Evolutionary conservation across 768 basidiomycete species (phyloP).

Genomic region (Tylopilus cervinicoccineus): DNA sequence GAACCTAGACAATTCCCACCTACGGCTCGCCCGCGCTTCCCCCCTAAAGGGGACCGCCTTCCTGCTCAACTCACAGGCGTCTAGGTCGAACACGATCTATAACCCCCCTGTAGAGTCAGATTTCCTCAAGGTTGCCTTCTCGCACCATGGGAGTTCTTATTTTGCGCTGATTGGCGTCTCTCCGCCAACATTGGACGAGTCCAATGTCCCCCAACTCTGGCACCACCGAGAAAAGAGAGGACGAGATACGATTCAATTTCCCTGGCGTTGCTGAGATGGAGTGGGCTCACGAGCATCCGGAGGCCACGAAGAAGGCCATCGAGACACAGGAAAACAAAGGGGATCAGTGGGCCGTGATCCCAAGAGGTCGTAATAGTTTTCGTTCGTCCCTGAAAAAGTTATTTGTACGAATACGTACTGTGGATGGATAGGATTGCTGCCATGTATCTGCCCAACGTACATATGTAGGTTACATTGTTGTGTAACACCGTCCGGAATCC

Average conservation of each 20-base stretch:
- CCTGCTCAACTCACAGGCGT: too few species aligned
- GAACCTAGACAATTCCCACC: slow-evolving; percentile 8
- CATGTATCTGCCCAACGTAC: too few species aligned
- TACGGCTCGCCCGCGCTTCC: slow-evolving; percentile 1
- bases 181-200: background rate
- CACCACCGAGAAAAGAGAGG: background rate
- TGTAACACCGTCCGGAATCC: too few species aligned
- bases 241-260: background rate
- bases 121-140: background rate
- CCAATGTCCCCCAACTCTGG: background rate
- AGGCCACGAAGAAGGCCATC: background rate
- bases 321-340: too few species aligned
- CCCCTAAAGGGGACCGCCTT: background rate
- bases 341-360: too few species aligned
- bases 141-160: background rate
- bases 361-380: too few species aligned
- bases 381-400: too few species aligned
- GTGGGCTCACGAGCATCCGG: slow-evolving; percentile 14
- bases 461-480: too few species aligned
- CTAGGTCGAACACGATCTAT: too few species aligned
- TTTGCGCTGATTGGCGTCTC: background rate
- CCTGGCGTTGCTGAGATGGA: slow-evolving; percentile 7
- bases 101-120: too few species aligned
- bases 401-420: too few species aligned
- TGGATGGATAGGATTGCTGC: too few species aligned